Evolutionary conservation across 805 yeast genomes (phyloP), one percentile per base, ranked within the genome.

Genomic region (Sugiyamaella qingdaonensis): DNA sequence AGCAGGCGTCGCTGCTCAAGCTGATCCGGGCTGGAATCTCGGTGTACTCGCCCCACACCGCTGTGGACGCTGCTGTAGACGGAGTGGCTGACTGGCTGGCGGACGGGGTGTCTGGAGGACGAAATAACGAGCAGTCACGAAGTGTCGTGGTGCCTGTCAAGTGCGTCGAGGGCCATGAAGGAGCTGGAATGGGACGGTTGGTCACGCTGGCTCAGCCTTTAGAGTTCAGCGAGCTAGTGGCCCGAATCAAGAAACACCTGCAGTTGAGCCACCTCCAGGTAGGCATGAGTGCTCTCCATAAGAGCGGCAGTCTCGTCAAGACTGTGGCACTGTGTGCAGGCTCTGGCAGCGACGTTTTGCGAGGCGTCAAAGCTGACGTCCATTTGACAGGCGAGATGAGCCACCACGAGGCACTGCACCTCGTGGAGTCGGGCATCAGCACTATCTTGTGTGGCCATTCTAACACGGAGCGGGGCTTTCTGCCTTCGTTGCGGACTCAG

Each of bases 41-140:
- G 47, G 99, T 94, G 1, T 94, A 94, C 67, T 85, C 85, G 52
- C 99, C 99, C 24, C 99, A 94, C 65, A 92, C 99, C 0, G 90
- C 98, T 0, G 86, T 94, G 2, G 99, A 94, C 69, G 92, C 97
- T 21, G 94, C 94, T 9, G 68, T 70, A 10, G 86, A 85, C n/a
- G 99, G 99, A 19, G 97, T 94, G 57, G 94, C 94, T 61, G 98
- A 90, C 66, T 94, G 96, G 86, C 74, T 94, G 41, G 86, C 80
- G 0, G 81, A 79, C 36, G 87, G 88, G 1, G 69, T 85, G 4
- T 63, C 79, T 2, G 63, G 68, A 0, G 64, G 67, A 1, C 56
- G 58, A 1, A 56, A 55, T 52, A 53, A 62, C 51, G 64, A 67
- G 60, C 39, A 46, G 24, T 46, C 58, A 55, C 19, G 64, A 7